Conservation (phyloP, 2,329 filamentous ascomycete genomes). For the Periconia macrospinosa region DNA sequence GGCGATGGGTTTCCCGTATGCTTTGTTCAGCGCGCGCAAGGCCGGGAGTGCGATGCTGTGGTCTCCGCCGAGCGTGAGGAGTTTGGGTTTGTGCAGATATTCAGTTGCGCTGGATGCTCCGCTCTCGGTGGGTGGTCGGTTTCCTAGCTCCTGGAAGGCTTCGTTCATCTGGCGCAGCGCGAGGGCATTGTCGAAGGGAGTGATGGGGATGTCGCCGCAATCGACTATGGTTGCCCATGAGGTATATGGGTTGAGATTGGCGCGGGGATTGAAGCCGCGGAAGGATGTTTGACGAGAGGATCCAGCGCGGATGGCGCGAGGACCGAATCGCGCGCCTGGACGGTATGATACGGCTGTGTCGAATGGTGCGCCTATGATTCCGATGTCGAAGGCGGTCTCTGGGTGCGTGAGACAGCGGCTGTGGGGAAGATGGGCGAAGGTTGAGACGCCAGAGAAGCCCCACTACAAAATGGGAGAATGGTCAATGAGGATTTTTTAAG, state of each 20-base stretch:
- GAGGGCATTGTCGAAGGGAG: constrained; percentile 81
- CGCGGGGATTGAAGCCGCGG: constrained; percentile 80
- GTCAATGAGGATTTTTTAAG: background rate
- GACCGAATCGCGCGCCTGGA: constrained; percentile 70
- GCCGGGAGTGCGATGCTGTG: constrained; percentile 55
- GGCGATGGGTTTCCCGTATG: constrained; percentile 49
- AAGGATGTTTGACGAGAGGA: constrained; percentile 79
- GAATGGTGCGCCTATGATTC: constrained; percentile 53
- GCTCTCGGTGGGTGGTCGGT: constrained; percentile 42
- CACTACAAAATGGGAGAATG: constrained; percentile 47
- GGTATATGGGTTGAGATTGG: constrained; percentile 79
- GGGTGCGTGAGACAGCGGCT: constrained; percentile 52
- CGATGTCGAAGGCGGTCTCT: constrained; percentile 49
- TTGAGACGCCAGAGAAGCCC: constrained; percentile 72
- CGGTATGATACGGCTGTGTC: constrained; percentile 53
- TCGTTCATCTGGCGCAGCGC: constrained; percentile 83
- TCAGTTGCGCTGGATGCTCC: constrained; percentile 41
- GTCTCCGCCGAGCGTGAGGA: constrained; percentile 54
- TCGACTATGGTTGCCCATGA: constrained; percentile 80
- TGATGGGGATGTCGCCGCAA: constrained; percentile 88
- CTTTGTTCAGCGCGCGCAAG: constrained; percentile 51
- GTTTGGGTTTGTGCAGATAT: constrained; percentile 50
- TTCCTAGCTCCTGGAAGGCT: constrained; percentile 71
- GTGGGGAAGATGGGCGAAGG: constrained; percentile 53
- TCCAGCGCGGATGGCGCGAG: constrained; percentile 82